Base-by-base conservation (phyloP, 2,329 filamentous ascomycete species). In the Fusarium torulosum region DNA sequence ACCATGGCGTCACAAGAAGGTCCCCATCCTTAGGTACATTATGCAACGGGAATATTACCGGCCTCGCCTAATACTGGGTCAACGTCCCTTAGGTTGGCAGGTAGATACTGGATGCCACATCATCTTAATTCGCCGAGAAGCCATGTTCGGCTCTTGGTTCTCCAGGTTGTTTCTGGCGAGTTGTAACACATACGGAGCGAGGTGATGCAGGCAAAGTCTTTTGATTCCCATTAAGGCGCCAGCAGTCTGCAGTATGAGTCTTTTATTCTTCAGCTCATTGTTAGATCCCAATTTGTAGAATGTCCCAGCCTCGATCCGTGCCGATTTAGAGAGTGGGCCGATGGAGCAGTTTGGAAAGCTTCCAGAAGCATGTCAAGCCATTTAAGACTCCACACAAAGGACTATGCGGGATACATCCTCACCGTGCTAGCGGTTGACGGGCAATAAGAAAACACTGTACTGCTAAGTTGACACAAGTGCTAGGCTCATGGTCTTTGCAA, bases 351-450 rank as follows among this genome's bases (percentile, higher is more conserved):
- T 68, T 72, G 47, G 74, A 75, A 75, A 65, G 58, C 59, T 75
- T 75, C 74, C 69, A 75, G 74, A 75, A 75, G 63, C 52, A 64
- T 63, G 64, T 64, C 66, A 72, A 49, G 53, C 44, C 25, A 23
- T 53, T 53, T 29, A 43, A 41, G 53, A 53, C 66, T 61, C 59
- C 56, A 62, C 40, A 31, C 27, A 23, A 21, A 29, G 17, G 23
- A 33, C 51, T 43, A 41, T 33, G 38, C 40, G 25, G 33, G 55
- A 61, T 69, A 61, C 63, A 49, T 63, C 62, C 20, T 40, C 54
- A 60, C 63, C 20, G 69, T 71, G 63, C 49, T 45, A 50, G 29
- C 27, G 33, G 23, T 15, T 25, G n/a, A 20, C 37, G 31, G 11
- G 20, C 8, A 29, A n/a, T 42, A 14, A 41, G 21, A 15, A 29